These are phyloP conservation scores for Colletotrichum chrysophilum DNA, from an alignment of 2,329 filamentous ascomycete species.

Conservation along the genomic window DNA sequence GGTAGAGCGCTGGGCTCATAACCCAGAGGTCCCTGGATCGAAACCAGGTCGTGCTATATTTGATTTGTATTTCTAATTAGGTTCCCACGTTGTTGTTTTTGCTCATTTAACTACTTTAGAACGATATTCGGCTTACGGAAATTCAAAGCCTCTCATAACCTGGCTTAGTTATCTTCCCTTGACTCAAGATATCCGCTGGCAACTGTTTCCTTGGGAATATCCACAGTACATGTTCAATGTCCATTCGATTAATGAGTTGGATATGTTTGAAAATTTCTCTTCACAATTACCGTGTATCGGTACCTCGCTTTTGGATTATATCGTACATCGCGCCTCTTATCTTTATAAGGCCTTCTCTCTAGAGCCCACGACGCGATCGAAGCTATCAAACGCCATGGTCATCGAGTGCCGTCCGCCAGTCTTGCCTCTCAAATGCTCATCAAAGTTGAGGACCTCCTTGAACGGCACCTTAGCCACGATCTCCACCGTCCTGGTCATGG, in stretches of 20 bases:
- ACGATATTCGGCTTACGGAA: no score
- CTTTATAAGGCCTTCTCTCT: conserved; percentile 54
- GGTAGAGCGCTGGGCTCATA: conserved; percentile 21
- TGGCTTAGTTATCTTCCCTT: not conserved
- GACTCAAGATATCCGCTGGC: not conserved
- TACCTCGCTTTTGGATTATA: not conserved
- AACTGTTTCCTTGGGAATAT: not conserved
- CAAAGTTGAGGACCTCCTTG: conserved; percentile 95
- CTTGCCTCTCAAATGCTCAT: conserved; percentile 86
- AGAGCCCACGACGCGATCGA: conserved; percentile 59
- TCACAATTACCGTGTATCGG: not conserved
- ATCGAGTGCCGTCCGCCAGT: conserved; percentile 78
- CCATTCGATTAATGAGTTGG: not conserved
- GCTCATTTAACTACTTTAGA: not conserved
- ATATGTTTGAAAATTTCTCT: not conserved
- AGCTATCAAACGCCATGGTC: conserved; percentile 64
- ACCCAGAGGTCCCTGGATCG: conserved; percentile 22
- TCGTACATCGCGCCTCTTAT: not conserved
- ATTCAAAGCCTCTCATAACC: no score
- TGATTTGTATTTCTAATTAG: no score
- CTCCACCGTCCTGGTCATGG: conserved; percentile 56
- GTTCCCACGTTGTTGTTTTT: not conserved
- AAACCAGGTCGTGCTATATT: conserved; percentile 17
- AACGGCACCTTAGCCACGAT: conserved; percentile 89
- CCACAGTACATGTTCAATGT: not conserved